Evolutionary conservation across 1,139 yeast genomes (phyloP), one percentile per base, ranked within the genome.

Genomic region (Suhomyces chickasaworum): DNA sequence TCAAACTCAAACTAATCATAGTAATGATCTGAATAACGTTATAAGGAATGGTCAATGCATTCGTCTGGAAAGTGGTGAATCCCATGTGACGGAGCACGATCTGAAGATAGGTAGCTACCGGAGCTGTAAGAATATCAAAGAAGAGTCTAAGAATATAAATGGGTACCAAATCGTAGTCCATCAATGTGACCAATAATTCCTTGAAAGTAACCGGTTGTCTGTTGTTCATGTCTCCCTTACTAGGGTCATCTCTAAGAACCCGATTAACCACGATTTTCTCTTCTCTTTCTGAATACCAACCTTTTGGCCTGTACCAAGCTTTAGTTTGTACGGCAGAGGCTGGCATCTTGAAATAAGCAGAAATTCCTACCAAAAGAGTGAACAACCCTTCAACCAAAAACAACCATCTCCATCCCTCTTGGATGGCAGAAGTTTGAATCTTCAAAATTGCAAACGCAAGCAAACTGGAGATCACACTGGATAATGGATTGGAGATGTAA

Each of bases 201-300:
- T 55, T 67, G 27, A 66, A 61, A 5, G 72, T 61, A 10, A 83
- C 66, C 1, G 81, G 80, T 55, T 83, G 81, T 58, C 86, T 71
- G 58, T 84, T 84, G 57, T 82, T 73, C 86, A 83, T 81, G 51
- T 81, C 84, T 15, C 88, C 87, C 62, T 84, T 84, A 1, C 78
- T 65, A 6, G 89, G 89, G 56, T 84, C 90, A 59, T 84, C 88
- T 54, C 89, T 65, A 45, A 84, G 66, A 1, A 84, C 71, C 48
- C 83, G 72, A 55, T 84, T 84, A 13, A 83, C 87, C 25, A 81
- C 73, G 42, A 84, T 83, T 47, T 77, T 80, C 52, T 78, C 82
- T 55, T 84, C 87, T 22, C 80, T 69, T 6, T 80, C 84, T 8
- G 77, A 77, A 53, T 78, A 83, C 87, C 87, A 83, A 13, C 88